Percentiles rank a stretch among this genome's conserved stretches.
Evolutionary conservation across 2,329 filamentous ascomycete genomes (phyloP).

Genomic region (Ophiocordyceps camponoti-saundersi): DNA sequence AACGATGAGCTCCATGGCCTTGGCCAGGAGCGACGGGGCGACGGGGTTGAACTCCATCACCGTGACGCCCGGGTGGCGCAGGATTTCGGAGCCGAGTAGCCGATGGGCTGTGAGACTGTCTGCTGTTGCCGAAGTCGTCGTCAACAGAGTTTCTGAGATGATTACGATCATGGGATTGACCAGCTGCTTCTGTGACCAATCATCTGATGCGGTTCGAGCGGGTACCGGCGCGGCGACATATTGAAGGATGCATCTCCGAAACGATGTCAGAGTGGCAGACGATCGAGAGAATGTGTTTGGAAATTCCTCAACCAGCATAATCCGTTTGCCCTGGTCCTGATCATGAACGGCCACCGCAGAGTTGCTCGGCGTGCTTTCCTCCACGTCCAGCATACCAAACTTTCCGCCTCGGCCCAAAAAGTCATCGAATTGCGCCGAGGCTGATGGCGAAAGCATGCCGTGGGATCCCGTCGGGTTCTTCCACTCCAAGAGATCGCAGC

Average conservation of each 20-base stretch:
- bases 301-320: constrained; percentile 70
- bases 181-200: constrained; percentile 22
- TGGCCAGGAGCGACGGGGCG: constrained; percentile 69
- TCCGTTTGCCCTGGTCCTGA: constrained; percentile 19
- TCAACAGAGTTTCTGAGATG: constrained; percentile 78
- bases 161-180: constrained; percentile 70
- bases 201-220: constrained; percentile 29
- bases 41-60: constrained; percentile 88
- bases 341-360: constrained; percentile 6
- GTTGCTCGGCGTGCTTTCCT: constrained; percentile 9
- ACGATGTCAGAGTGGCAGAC: constrained; percentile 47
- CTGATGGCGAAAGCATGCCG: constrained; percentile 47
- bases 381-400: constrained; percentile 52
- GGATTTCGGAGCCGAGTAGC: constrained; percentile 70
- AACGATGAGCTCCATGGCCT: constrained; percentile 67
- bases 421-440: constrained; percentile 74
- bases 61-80: constrained; percentile 61
- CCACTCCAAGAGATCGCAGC: constrained; percentile 73
- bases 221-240: constrained; percentile 56
- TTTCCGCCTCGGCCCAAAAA: constrained; percentile 71
- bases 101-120: constrained; percentile 91
- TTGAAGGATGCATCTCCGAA: constrained; percentile 58
- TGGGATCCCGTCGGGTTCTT: constrained; percentile 56
- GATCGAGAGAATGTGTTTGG: constrained; percentile 56
- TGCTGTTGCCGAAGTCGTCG: constrained; percentile 65